Conservation (phyloP, 176 grass and related monocot genomes). For the Zoysia japonica region DNA sequence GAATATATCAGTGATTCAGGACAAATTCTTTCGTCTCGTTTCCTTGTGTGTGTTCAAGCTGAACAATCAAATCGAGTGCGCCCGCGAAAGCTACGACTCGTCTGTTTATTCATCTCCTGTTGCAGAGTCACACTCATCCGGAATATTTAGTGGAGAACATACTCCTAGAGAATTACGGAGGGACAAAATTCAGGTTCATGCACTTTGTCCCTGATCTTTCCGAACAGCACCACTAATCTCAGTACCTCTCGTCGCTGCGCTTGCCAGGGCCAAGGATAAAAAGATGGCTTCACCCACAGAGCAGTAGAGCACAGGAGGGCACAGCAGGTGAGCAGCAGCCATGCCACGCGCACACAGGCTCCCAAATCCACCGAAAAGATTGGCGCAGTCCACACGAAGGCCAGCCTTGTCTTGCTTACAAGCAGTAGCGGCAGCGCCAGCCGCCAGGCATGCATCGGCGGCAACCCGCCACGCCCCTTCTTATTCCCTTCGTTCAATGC, state of each 20-base stretch:
- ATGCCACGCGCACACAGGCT: neutral
- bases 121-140: neutral
- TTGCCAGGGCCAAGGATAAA: neutral
- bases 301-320: neutral
- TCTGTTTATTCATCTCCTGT: neutral
- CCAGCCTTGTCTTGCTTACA: slow-evolving; percentile 46
- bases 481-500: slow-evolving; percentile 27
- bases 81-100: slow-evolving; percentile 29
- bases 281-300: neutral
- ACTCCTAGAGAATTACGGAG: neutral
- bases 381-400: slow-evolving; percentile 37
- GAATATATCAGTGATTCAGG: neutral
- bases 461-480: slow-evolving; percentile 21
- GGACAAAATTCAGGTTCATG: neutral
- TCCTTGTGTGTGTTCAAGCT: slow-evolving; percentile 23
- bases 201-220: neutral
- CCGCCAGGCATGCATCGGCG: slow-evolving; percentile 12
- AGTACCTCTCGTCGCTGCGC: neutral
- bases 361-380: slow-evolving; percentile 51
- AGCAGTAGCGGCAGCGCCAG: slow-evolving; percentile 15
- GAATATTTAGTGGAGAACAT: neutral
- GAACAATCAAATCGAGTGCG: slow-evolving; percentile 22
- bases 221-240: neutral
- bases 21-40: slow-evolving; percentile 32
- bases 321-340: neutral